phyloP scores from a whole-genome alignment of 2,329 filamentous ascomycete genomes.

The Gnomoniopsis smithogilvyi region DNA sequence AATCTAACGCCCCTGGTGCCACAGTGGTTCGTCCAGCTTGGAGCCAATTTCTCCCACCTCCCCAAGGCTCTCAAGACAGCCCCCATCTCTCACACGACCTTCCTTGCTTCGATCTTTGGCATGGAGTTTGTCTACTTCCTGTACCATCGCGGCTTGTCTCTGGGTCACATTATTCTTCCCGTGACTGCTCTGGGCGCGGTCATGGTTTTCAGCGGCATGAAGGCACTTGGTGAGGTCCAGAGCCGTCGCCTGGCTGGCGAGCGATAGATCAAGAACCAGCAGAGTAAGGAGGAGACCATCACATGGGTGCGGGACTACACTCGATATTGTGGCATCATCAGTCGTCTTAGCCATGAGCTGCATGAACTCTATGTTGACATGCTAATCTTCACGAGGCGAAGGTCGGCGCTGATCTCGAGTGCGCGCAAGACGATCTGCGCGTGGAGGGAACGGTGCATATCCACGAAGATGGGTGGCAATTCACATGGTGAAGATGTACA shows the following conservation, averaged over 20 bases:
- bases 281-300: background rate
- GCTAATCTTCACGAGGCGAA: background rate
- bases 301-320: background rate
- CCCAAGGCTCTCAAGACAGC: constrained; percentile 70
- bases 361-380: too few relatives aligned
- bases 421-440: background rate
- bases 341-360: background rate
- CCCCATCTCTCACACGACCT: constrained; percentile 77
- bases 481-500: constrained; percentile 4
- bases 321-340: background rate
- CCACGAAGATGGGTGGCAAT: background rate
- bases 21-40: constrained; percentile 71
- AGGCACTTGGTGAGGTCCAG: constrained; percentile 91
- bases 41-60: constrained; percentile 79
- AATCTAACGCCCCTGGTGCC: constrained; percentile 5
- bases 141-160: constrained; percentile 89
- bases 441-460: background rate
- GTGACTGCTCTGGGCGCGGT: constrained; percentile 65
- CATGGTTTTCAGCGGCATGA: constrained; percentile 81
- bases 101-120: constrained; percentile 81
- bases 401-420: background rate
- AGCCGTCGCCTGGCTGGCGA: constrained; percentile 76
- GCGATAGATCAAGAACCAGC: constrained; percentile 36
- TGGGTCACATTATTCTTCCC: constrained; percentile 83
- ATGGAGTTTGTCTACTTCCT: constrained; percentile 93